These are phyloP conservation scores for Periconia sp. DNA, from an alignment of 2,329 filamentous ascomycete species.

Conservation along the genomic window DNA sequence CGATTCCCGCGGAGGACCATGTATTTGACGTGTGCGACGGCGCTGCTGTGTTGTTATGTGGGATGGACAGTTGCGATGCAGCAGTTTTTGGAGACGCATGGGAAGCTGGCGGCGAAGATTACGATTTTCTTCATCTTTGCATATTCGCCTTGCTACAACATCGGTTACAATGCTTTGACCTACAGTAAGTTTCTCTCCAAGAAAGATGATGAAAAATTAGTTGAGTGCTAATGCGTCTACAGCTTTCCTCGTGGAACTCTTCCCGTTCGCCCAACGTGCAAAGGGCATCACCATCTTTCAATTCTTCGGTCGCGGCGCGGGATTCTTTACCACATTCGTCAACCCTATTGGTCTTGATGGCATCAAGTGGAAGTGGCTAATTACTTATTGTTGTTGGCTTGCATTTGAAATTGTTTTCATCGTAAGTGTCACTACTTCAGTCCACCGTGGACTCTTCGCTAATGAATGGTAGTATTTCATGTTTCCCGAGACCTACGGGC, in stretches of 20 bases:
- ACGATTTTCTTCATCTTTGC: slow-evolving; percentile 58
- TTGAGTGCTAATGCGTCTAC: slow-evolving; percentile 23
- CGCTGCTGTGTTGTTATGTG: slow-evolving; percentile 40
- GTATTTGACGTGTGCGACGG: slow-evolving; percentile 54
- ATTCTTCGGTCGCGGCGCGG: slow-evolving; percentile 65
- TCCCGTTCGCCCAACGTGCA: slow-evolving; percentile 56
- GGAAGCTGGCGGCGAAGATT: slow-evolving; percentile 51
- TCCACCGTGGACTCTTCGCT: background rate
- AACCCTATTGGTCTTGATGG: slow-evolving; percentile 68
- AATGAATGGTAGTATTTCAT: slow-evolving; percentile 59
- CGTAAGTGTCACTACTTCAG: slow-evolving; percentile 13
- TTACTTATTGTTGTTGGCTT: slow-evolving; percentile 68
- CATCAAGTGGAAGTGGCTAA: slow-evolving; percentile 68
- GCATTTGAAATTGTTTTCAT: slow-evolving; percentile 65
- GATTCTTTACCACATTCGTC: slow-evolving; percentile 65
- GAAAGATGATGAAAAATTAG: background rate
- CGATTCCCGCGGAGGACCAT: slow-evolving; percentile 61
- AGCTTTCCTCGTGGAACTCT: slow-evolving; percentile 58
- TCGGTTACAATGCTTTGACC: slow-evolving; percentile 69
- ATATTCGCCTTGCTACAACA: slow-evolving; percentile 61
- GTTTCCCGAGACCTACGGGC: slow-evolving; percentile 73
- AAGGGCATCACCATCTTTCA: slow-evolving; percentile 63
- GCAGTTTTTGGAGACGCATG: slow-evolving; percentile 49
- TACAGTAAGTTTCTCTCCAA: slow-evolving; percentile 50
- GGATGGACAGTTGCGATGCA: slow-evolving; percentile 55